Evolutionary conservation across 805 yeast species (phyloP).

Genomic region (Nakazawaea holstii): DNA sequence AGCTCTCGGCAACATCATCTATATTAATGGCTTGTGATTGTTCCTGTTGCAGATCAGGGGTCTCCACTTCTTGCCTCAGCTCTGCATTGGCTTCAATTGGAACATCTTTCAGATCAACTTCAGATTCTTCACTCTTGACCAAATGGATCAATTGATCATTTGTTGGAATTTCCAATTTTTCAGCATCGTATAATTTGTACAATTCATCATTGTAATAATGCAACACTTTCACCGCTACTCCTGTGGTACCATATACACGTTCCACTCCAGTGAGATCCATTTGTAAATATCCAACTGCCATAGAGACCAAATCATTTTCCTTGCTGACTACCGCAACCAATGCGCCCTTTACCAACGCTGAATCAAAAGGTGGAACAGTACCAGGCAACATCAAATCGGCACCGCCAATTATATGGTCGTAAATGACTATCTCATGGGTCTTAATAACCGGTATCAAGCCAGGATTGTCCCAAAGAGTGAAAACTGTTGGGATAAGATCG

Average conservation of each 20-base stretch:
- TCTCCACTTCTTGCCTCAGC: background rate
- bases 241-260: slow-evolving; percentile 56
- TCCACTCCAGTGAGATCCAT: slow-evolving; percentile 39
- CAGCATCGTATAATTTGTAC: slow-evolving; percentile 44
- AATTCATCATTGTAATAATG: slow-evolving; percentile 69
- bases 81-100: slow-evolving; percentile 8
- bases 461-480: slow-evolving; percentile 67
- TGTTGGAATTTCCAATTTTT: slow-evolving; percentile 35
- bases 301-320: slow-evolving; percentile 52
- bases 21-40: slow-evolving; percentile 9
- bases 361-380: slow-evolving; percentile 54
- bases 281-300: slow-evolving; percentile 67
- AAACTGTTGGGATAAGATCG: slow-evolving; percentile 61
- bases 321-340: slow-evolving; percentile 69
- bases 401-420: slow-evolving; percentile 60
- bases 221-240: slow-evolving; percentile 72
- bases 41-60: background rate
- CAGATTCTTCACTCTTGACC: slow-evolving; percentile 2
- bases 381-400: slow-evolving; percentile 83
- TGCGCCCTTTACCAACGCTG: slow-evolving; percentile 39
- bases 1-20: slow-evolving; percentile 29
- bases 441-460: slow-evolving; percentile 57
- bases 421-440: slow-evolving; percentile 70
- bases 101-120: slow-evolving; percentile 12
- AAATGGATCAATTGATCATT: slow-evolving; percentile 17